These are phyloP conservation scores for Fusarium sp. DNA, from an alignment of 2,329 filamentous ascomycete genomes.

Conservation along the genomic window DNA sequence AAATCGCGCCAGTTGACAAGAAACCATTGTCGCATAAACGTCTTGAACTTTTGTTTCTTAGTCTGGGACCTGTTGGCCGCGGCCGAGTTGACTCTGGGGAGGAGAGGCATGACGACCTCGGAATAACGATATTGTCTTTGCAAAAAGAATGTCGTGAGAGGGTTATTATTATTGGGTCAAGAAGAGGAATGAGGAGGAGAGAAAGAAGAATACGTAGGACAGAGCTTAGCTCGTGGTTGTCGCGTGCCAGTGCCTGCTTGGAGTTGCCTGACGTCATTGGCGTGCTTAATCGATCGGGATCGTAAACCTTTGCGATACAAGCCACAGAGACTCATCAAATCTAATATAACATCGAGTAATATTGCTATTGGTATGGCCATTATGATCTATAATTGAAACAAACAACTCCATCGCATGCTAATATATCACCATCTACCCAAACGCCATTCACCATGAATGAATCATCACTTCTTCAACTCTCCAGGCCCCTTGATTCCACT, in stretches of 20 bases:
- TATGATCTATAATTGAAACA: background rate
- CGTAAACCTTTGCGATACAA: background rate
- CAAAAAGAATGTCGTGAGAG: background rate
- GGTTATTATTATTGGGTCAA: background rate
- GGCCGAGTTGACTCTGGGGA: conserved; percentile 22
- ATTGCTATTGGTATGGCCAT: background rate
- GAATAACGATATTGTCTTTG: background rate
- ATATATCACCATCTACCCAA: background rate
- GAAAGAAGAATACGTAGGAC: background rate
- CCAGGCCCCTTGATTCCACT: conserved; percentile 28
- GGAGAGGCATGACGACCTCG: conserved; percentile 30
- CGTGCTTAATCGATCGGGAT: conserved; percentile 17
- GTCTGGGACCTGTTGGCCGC: background rate
- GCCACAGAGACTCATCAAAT: background rate
- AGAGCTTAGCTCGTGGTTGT: background rate
- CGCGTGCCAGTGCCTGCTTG: conserved; percentile 30
- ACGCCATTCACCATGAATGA: conserved; percentile 3
- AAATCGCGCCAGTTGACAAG: conserved; percentile 67
- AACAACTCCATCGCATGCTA: background rate
- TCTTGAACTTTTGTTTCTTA: conserved; percentile 12
- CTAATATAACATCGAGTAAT: background rate
- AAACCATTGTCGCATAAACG: conserved; percentile 59
- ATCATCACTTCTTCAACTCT: conserved; percentile 14
- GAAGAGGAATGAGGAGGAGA: background rate
- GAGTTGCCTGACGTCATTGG: conserved; percentile 28